Evolutionary conservation across 306 rosid species (phyloP), one percentile per base, ranked within the genome.

Genomic region (Adenanthera pavonina): DNA sequence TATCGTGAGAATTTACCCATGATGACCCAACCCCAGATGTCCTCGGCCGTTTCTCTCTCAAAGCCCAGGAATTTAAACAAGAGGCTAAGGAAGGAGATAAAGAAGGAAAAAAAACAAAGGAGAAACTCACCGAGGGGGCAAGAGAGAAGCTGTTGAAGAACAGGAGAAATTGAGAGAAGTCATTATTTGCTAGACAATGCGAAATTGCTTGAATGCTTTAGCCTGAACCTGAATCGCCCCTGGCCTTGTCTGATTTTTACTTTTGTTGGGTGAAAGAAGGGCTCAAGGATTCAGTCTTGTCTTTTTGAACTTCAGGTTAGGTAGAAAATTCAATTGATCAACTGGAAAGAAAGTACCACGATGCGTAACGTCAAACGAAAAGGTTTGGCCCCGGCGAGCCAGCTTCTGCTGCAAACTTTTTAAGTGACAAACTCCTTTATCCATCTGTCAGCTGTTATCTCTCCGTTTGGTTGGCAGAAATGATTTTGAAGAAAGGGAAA

Each of bases 81-180:
- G 33, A 19, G 38, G 1, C 3, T 6, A 2, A 35, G 43, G 77
- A 48, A 46, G 13, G 7, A 60, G 14, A 13, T 17, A 11, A 71
- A 72, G 30, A 25, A 25, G 30, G 30, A 25, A 25, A 8, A 19
- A 6, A 7, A n/a, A 7, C 3, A 14, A 2, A 8, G 44, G 14
- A 43, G 62, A 40, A 61, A 81, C 87, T 76, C 10, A 91, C 95
- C 82, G 85, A 1, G 85, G 84, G 59, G 72, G 85, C 36, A 91
- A 86, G 76, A 92, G 85, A 36, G 88, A 51, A 10, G 87, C 15
- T 2, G 91, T 78, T n/a, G 97, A 88, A 84, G 87, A 85, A 74
- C 69, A 90, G 20, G 93, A 82, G 80, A 89, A 54, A 89, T 86
- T 86, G 86, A 86, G 74, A 78, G 91, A 89, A 72, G 92, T 83